A percentile compares a stretch with the other conserved stretches of the same genome.
Evolutionary conservation across 1,139 yeast genomes (phyloP).

Genomic region (Sugiyamaella grinbergsii): DNA sequence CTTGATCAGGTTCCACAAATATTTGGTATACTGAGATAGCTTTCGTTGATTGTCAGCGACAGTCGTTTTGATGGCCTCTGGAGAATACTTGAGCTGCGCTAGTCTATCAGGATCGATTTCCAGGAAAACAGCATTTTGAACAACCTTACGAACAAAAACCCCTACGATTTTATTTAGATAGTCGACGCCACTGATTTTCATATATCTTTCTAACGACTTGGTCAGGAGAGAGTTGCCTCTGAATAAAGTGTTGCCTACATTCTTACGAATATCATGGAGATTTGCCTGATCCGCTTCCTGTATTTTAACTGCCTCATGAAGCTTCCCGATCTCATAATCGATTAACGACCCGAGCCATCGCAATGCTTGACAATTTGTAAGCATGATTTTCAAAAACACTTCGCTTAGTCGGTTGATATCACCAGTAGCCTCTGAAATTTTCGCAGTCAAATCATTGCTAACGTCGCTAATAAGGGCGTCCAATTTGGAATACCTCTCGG

Average conservation of each 20-base stretch:
- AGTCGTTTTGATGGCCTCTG: conserved; percentile 43
- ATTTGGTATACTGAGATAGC: conserved; percentile 58
- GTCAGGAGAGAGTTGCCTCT: conserved; percentile 84
- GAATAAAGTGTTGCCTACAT: conserved; percentile 66
- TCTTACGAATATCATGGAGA: conserved; percentile 20
- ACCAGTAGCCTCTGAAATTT: conserved; percentile 49
- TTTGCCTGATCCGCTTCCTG: conserved; percentile 6
- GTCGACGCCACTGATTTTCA: conserved; percentile 75
- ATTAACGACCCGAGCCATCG: conserved; percentile 71
- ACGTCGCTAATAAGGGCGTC: conserved; percentile 43
- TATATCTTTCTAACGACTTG: conserved; percentile 76
- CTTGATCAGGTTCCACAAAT: conserved; percentile 72
- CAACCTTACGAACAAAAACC: conserved; percentile 59
- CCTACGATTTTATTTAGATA: conserved; percentile 76
- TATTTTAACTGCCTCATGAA: conserved; percentile 18
- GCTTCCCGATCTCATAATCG: conserved; percentile 52
- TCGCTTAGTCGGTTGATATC: conserved; percentile 47
- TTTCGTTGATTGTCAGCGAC: conserved; percentile 56
- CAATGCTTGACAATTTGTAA: conserved; percentile 51
- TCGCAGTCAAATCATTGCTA: conserved; percentile 29
- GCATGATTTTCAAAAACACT: conserved; percentile 35
- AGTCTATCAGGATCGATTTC: conserved; percentile 73
- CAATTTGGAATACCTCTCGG: conserved; percentile 58
- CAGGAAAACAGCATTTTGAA: conserved; percentile 55
- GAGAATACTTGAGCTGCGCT: conserved; percentile 39